Conservation (phyloP, 352 stramenopile genomes). For the Phytophthora cajani region DNA sequence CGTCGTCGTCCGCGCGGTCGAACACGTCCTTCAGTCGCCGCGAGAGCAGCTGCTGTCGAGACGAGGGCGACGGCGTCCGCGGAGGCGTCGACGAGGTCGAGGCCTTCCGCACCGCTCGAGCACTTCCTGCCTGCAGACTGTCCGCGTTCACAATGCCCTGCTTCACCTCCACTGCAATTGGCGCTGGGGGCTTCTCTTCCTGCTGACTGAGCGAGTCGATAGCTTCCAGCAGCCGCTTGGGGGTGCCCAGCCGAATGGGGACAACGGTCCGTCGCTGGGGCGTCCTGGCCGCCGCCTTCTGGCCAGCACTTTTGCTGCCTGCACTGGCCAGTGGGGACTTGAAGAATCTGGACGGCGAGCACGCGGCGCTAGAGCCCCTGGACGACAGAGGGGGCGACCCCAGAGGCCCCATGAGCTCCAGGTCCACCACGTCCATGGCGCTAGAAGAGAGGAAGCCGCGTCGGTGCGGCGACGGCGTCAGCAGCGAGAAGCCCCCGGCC, state of each 20-base stretch:
- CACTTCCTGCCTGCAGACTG: not conserved
- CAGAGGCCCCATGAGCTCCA: slow-evolving; percentile 8
- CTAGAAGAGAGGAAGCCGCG: slow-evolving; percentile 6
- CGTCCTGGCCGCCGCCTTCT: slow-evolving; percentile 9
- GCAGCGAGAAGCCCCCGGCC: slow-evolving; percentile 46
- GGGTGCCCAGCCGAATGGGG: slow-evolving; percentile 13
- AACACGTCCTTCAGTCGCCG: slow-evolving; percentile 47
- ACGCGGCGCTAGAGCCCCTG: slow-evolving; percentile 30
- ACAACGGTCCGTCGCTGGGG: slow-evolving; percentile 23
- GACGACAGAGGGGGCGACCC: slow-evolving; percentile 33
- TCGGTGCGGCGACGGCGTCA: slow-evolving; percentile 57
- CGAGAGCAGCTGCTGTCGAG: slow-evolving; percentile 39
- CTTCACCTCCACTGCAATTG: slow-evolving; percentile 9
- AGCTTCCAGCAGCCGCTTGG: slow-evolving; percentile 26
- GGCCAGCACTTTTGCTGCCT: slow-evolving; percentile 2
- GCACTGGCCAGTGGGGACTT: slow-evolving; percentile 57
- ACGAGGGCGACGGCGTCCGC: slow-evolving; percentile 38
- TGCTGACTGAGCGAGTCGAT: slow-evolving; percentile 28
- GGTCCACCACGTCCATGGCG: not conserved
- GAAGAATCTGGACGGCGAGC: slow-evolving; percentile 80
- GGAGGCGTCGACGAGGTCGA: slow-evolving; percentile 14
- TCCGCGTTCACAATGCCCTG: not conserved
- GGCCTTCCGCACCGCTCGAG: slow-evolving; percentile 1
- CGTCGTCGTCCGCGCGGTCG: slow-evolving; percentile 34
- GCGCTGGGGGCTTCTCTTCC: slow-evolving; percentile 18